A percentile compares a stretch with the other conserved stretches of the same genome.
These are phyloP conservation scores for Psilocybe tampanensis DNA, from an alignment of 768 basidiomycete species.

Conservation along the genomic window DNA sequence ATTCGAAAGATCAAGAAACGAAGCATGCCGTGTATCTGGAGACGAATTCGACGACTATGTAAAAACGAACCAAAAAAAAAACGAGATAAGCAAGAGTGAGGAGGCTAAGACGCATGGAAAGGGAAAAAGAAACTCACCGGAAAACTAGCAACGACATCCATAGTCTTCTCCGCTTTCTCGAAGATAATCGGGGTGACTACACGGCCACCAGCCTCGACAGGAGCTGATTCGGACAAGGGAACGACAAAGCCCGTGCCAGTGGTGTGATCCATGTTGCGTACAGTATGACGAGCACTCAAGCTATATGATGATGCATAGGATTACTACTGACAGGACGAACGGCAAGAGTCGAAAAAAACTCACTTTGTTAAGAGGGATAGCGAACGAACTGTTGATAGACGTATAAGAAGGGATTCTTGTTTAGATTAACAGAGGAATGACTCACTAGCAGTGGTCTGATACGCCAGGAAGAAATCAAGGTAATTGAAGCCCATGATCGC, in stretches of 20 bases:
- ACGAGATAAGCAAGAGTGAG: no score
- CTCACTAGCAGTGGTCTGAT: background rate
- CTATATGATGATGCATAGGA: background rate
- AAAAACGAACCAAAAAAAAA: no score
- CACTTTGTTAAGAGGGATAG: conserved; percentile 3
- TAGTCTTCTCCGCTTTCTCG: background rate
- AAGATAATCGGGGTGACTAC: background rate
- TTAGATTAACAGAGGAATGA: background rate
- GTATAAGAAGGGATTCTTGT: background rate
- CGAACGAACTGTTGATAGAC: background rate
- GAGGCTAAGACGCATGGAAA: no score
- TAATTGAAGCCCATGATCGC: background rate
- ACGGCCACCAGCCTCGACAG: background rate
- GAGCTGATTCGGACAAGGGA: background rate
- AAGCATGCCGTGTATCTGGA: no score
- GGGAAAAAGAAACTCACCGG: no score
- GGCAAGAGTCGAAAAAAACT: background rate
- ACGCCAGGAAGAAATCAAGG: conserved; percentile 1
- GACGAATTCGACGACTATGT: no score
- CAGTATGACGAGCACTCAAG: background rate
- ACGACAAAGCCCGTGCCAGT: background rate
- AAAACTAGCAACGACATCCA: no score
- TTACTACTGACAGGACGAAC: background rate
- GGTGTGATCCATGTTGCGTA: background rate
- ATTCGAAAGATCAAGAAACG: no score